Conservation (phyloP, 2,329 filamentous ascomycete species). For the Neocucurbitaria cava region DNA sequence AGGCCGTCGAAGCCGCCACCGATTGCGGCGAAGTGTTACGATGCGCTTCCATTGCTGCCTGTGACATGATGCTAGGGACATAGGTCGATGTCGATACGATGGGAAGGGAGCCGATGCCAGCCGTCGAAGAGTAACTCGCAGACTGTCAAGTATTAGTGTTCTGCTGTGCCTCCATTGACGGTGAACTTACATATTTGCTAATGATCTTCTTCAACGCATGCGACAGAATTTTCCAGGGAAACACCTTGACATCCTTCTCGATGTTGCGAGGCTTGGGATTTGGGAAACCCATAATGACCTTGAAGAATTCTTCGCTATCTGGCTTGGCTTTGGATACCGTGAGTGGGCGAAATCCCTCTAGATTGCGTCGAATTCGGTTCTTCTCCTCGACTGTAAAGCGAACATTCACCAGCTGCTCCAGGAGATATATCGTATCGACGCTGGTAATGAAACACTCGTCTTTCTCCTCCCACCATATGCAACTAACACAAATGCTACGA, state of each 20-base stretch:
- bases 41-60: slow-evolving; percentile 57
- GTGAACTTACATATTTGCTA: slow-evolving; percentile 80
- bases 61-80: slow-evolving; percentile 53
- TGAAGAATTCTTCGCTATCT: slow-evolving; percentile 97
- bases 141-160: slow-evolving; percentile 59
- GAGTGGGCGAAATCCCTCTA: slow-evolving; percentile 90
- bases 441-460: slow-evolving; percentile 92
- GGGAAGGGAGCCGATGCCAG: slow-evolving; percentile 55
- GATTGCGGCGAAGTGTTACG: slow-evolving; percentile 59
- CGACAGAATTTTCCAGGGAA: slow-evolving; percentile 90
- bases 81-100: slow-evolving; percentile 42
- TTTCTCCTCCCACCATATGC: slow-evolving; percentile 96
- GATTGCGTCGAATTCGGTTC: slow-evolving; percentile 93
- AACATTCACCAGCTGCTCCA: slow-evolving; percentile 86
- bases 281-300: slow-evolving; percentile 97
- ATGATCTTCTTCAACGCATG: slow-evolving; percentile 97
- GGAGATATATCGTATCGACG: slow-evolving; percentile 93
- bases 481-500: slow-evolving; percentile 93
- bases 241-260: slow-evolving; percentile 99
- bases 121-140: slow-evolving; percentile 73
- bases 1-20: slow-evolving; percentile 52
- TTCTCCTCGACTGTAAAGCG: slow-evolving; percentile 97
- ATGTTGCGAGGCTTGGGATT: slow-evolving; percentile 96
- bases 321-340: slow-evolving; percentile 93
- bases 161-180: slow-evolving; percentile 23